Percentiles rank a stretch among this genome's conserved stretches.
phyloP scores from a whole-genome alignment of 495 filamentous ascomycete genomes.

The Penicillium steckii region DNA sequence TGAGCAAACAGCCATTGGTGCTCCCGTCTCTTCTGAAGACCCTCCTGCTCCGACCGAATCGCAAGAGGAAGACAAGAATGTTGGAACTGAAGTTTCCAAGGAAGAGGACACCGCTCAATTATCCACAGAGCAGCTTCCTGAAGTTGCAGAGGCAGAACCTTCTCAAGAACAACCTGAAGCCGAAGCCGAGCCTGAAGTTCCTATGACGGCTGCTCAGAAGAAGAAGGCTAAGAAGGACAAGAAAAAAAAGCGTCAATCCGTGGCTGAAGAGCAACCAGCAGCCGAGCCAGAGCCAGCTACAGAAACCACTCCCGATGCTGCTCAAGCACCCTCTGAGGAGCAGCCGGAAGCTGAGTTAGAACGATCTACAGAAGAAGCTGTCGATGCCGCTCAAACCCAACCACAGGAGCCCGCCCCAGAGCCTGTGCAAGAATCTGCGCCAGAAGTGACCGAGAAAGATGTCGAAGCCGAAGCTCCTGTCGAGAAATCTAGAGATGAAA shows the following conservation, averaged over 20 bases:
- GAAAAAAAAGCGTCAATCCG: conserved; percentile 26
- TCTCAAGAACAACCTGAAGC: conserved; percentile 3
- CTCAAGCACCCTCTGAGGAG: too few species aligned
- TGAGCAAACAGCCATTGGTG: background rate
- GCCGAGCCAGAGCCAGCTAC: background rate
- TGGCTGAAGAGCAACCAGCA: conserved; percentile 8
- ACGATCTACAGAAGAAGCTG: background rate
- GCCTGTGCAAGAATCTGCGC: background rate
- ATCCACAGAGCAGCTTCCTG: conserved; percentile 1
- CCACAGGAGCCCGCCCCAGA: too few species aligned
- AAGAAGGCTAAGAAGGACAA: conserved; percentile 39
- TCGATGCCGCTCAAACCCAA: too few species aligned
- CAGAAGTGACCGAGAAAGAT: background rate
- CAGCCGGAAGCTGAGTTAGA: background rate
- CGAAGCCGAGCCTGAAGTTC: conserved; percentile 21
- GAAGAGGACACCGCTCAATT: background rate
- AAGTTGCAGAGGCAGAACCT: conserved; percentile 2
- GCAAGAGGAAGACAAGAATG: background rate
- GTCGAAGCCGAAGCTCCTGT: background rate
- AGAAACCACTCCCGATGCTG: background rate
- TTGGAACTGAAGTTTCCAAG: background rate
- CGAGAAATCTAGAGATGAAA: background rate
- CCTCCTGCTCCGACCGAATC: background rate
- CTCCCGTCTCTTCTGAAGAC: background rate
- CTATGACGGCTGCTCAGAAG: conserved; percentile 26